A percentile compares a stretch with the other conserved stretches of the same genome.
phyloP scores from a whole-genome alignment of 176 grass and related monocot species.

The Phoenix roebelenii region DNA sequence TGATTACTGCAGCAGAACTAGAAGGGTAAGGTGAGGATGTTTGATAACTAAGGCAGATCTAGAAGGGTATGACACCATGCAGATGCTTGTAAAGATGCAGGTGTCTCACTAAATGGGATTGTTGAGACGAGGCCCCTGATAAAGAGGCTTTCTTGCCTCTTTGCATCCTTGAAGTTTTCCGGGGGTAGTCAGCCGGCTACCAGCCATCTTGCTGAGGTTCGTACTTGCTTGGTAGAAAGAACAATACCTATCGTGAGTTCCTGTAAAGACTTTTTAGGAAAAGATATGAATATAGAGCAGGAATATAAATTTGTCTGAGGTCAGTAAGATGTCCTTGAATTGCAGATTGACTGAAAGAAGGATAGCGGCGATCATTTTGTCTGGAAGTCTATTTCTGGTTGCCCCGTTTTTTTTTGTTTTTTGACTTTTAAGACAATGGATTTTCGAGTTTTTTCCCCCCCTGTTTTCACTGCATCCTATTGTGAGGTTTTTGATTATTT shows the following conservation, averaged over 20 bases:
- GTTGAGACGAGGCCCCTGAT: slow-evolving; percentile 41
- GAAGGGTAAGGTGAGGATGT: slow-evolving; percentile 39
- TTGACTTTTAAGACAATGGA: no score
- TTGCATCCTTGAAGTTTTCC: slow-evolving; percentile 53
- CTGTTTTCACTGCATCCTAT: no score
- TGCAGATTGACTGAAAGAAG: no score
- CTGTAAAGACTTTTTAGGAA: no score
- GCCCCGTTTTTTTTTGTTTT: no score
- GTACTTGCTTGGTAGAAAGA: slow-evolving; percentile 34
- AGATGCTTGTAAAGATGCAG: slow-evolving; percentile 17
- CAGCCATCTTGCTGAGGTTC: slow-evolving; percentile 40
- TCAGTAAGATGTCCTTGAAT: no score
- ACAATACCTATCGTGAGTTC: neutral
- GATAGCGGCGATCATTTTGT: no score
- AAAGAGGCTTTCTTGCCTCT: slow-evolving; percentile 64
- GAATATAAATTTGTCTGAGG: no score
- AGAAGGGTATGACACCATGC: slow-evolving; percentile 59
- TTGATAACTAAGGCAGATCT: slow-evolving; percentile 74
- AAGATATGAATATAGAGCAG: no score
- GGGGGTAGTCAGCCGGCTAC: slow-evolving; percentile 33
- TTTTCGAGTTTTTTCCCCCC: no score
- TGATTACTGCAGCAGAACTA: slow-evolving; percentile 8
- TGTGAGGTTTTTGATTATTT: no score
- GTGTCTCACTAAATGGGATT: slow-evolving; percentile 21
- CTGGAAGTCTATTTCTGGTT: no score